Evolutionary conservation across 441 rosid genomes (phyloP), one percentile per base, ranked within the genome.

Genomic region (Gossypium aridum): DNA sequence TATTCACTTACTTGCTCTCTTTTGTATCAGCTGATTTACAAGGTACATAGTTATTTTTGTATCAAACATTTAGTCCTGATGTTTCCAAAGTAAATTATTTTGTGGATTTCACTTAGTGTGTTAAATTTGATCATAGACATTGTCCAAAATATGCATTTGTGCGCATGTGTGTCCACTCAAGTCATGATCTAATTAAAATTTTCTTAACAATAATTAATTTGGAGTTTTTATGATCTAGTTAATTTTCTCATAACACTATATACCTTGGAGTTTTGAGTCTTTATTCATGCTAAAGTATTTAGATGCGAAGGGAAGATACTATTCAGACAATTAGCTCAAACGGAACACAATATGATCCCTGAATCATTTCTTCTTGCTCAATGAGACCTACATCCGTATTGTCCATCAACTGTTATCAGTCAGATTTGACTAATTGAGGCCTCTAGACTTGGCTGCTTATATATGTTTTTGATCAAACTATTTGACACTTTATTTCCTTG

Each of bases 21-120:
- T 75, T 81, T 80, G 93, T 78, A 23, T 76, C 79, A 43, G 86
- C 93, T 28, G 91, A 91, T 84, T 80, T 71, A 25, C 97, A 93
- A 93, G 98, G 98, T 93, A 81, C 20, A 13, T 10, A 62, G 23
- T 16, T 66, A 37, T 74, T 55, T 64, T 61, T 75, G n/a, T 55
- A 51, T 66, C 51, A 25, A 14, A 71, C 45, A 43, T 64, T 43
- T 16, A 45, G n/a, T 65, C 28, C 14, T 25, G 7, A 61, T 7
- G 45, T 51, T 56, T 13, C n/a, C 26, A 17, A 7, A 10, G 19
- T 5, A 57, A 39, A 22, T 76, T 55, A 16, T 70, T 47, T 23
- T n/a, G 62, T 17, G 53, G 45, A 51, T 69, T 59, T 72, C 45
- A 43, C 61, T 26, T 25, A 23, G 45, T 39, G 64, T 67, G 17